These are phyloP conservation scores for Fusarium sp. DNA, from an alignment of 2,329 filamentous ascomycete species.

Conservation along the genomic window DNA sequence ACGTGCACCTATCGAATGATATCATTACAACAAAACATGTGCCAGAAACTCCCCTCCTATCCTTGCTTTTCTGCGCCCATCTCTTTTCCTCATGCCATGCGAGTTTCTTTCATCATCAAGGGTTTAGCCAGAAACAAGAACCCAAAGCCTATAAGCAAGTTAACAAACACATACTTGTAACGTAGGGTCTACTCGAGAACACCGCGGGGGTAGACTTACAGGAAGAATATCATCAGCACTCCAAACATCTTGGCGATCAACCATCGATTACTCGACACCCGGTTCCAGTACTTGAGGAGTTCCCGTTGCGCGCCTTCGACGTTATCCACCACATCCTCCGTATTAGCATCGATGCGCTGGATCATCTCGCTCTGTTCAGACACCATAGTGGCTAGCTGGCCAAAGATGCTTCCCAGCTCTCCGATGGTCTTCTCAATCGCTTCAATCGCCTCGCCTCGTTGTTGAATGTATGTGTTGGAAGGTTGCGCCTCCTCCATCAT, in stretches of 20 bases:
- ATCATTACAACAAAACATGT: constrained; percentile 44
- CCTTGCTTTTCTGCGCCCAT: constrained; percentile 16
- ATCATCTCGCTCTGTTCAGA: constrained; percentile 98
- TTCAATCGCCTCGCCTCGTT: constrained; percentile 94
- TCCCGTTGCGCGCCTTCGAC: constrained; percentile 97
- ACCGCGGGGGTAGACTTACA: constrained; percentile 57
- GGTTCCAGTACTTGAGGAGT: constrained; percentile 94
- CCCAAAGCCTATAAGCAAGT: constrained; percentile 51
- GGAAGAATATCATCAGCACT: constrained; percentile 93
- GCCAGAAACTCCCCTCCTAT: constrained; percentile 30
- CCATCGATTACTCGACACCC: constrained; percentile 95
- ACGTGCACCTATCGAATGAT: constrained; percentile 33
- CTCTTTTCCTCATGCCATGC: constrained; percentile 27
- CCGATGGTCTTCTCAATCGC: constrained; percentile 95
- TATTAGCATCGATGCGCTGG: constrained; percentile 95
- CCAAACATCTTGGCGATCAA: constrained; percentile 83
- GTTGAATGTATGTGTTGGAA: constrained; percentile 89
- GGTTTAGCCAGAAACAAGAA: constrained; percentile 53
- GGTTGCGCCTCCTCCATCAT: constrained; percentile 92
- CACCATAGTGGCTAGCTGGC: constrained; percentile 95
- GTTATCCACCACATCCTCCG: constrained; percentile 97
- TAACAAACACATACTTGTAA: constrained; percentile 6
- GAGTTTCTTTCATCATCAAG: constrained; percentile 7
- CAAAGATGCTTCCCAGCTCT: constrained; percentile 90
- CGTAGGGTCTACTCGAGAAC: background rate